Evolutionary conservation across 192 early-diverging fungal genomes (phyloP), one percentile per base, ranked within the genome.

Genomic region (Dissophora globulifera): DNA sequence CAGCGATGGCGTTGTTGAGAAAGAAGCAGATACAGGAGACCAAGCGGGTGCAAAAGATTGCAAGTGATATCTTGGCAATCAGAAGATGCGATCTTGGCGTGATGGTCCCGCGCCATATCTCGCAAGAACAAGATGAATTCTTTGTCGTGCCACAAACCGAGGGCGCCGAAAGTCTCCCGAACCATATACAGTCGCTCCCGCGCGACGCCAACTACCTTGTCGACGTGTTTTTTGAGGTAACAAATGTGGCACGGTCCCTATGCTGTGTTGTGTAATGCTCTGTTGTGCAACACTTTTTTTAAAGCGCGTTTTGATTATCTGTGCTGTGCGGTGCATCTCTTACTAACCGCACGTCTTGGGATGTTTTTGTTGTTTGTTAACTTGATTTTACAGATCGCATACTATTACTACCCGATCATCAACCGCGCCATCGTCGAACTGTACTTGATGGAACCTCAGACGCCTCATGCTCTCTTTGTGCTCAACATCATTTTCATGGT

Each of bases 401-500:
- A 56, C 20, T 70, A 48, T 27, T 70, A 70, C 35, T 70, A 61
- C 31, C 67, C 67, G 16, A 25, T 70, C 43, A 13, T 70, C 15
- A 62, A 62, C 41, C 67, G 67, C 17, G 27, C 67, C 1, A 41
- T 31, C 5, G 67, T 62, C 0, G 67, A 70, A 29, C 32, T 61
- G 25, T 48, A 30, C 6, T 26, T 70, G 67, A 62, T 70, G 67
- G 67, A 70, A 32, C 51, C 67, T 2, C 22, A 70, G 23, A 46
- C 49, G 8, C 57, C 67, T 17, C 32, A 60, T 3, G 27, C 67
- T 6, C 17, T 70, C 22, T 58, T 70, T 4, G 15, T 70, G 12
- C 50, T 70, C n/a, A 70, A 60, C 25, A 59, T 61, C 19, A 20
- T 70, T 2, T 70, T 70, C 45, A 70, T 70, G 67, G 48, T 45